Percentiles rank a stretch among this genome's conserved stretches.
Evolutionary conservation across 2,329 filamentous ascomycete genomes (phyloP).

Genomic region (Cladosporium oxysporum): DNA sequence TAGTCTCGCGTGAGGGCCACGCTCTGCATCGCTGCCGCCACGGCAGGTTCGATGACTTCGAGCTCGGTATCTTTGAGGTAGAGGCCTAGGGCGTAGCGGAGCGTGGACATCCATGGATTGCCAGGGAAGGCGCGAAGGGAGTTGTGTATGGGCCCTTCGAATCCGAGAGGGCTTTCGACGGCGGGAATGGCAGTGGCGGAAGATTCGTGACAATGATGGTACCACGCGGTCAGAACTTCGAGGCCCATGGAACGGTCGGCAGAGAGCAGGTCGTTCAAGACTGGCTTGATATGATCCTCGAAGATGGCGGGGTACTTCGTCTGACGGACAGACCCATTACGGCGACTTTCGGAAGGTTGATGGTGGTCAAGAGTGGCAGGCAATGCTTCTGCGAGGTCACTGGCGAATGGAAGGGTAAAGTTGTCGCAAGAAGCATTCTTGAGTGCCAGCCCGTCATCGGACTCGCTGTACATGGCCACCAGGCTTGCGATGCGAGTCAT

Average conservation of each 20-base stretch:
- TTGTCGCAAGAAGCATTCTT: background rate
- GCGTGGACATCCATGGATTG: background rate
- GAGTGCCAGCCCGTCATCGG: background rate
- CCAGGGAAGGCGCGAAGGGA: background rate
- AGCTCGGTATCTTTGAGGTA: constrained; percentile 1
- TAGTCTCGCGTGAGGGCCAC: constrained; percentile 8
- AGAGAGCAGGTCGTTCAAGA: background rate
- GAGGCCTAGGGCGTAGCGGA: constrained; percentile 10
- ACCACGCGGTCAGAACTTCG: constrained; percentile 4
- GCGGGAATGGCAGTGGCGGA: background rate
- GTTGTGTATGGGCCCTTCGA: background rate
- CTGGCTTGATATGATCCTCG: background rate
- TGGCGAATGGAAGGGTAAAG: background rate
- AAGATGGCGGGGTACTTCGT: background rate
- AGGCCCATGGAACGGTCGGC: background rate
- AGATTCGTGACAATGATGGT: background rate
- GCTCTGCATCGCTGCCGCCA: constrained; percentile 5
- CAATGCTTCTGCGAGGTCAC: background rate
- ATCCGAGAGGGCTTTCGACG: background rate
- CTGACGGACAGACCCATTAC: background rate
- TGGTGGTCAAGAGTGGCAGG: background rate
- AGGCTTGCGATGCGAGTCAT: constrained; percentile 7
- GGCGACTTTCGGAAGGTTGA: background rate
- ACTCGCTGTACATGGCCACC: background rate
- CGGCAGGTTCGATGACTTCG: background rate